Evolutionary conservation across 2,329 filamentous ascomycete genomes (phyloP), one percentile per base, ranked within the genome.

Genomic region (Epichloe festucae): DNA sequence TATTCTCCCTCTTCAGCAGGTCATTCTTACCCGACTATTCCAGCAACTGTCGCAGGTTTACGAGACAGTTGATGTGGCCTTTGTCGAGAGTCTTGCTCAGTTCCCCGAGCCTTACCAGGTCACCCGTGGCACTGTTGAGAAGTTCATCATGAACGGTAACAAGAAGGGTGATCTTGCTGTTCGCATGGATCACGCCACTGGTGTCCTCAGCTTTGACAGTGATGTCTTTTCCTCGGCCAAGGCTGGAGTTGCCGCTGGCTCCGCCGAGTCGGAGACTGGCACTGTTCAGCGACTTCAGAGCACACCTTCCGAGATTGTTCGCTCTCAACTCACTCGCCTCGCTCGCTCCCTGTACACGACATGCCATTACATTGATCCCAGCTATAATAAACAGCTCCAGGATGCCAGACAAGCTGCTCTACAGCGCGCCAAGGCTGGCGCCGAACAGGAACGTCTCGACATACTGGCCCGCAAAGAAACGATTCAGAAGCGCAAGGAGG

Each of bases 81-180:
- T 97, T 62, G 91, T 98, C 46, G 85, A 95, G 68, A 84, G 87
- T 63, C 85, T 98, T 51, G 93, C 93, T 56, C 81, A 93, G 65
- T 98, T 98, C 78, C 93, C 93, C 10, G 90, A 95, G 67, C 89
- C 93, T 42, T 97, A 94, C 79, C 86, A 96, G 72, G 89, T 97
- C 59, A 86, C 81, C 57, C 84, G 87, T 50, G 82, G 85, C 58
- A 95, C 88, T 55, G 94, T 98, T 59, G 93, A 98, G 77, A 98
- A 97, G 75, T 98, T 98, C 77, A 97, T 98, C 77, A 98, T 98
- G 93, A 98, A 98, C 70, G 93, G 93, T 57, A 97, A 95, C 80
- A 98, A 98, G 82, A 98, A 98, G 81, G 93, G 93, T 52, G 93
- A 98, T 62, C 79, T 98, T 45, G 87, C 93, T 50, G 94, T 98